phyloP scores from a whole-genome alignment of 345 rosid genomes.

The Kandelia obovata region DNA sequence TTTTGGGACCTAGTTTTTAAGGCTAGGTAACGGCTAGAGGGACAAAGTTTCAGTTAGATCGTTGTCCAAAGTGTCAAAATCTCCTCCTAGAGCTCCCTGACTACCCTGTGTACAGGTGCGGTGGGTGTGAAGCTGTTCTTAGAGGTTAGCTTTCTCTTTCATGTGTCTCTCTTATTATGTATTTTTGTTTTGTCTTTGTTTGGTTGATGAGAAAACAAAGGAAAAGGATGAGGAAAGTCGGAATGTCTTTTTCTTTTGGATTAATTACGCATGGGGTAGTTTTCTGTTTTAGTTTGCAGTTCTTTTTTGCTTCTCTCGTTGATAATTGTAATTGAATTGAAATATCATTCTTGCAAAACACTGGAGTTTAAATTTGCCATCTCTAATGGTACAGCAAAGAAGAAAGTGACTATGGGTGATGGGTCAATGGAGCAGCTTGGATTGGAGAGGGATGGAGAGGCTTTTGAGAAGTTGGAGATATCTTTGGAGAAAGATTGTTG shows the following conservation, averaged over 20 bases:
- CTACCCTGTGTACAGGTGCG: slow-evolving; percentile 19
- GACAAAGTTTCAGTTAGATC: slow-evolving; percentile 21
- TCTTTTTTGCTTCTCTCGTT: not conserved
- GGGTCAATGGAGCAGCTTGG: slow-evolving; percentile 4
- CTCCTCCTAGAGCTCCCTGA: slow-evolving; percentile 17
- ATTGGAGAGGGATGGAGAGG: slow-evolving; percentile 14
- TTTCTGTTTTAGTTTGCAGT: not conserved
- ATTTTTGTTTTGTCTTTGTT: not conserved
- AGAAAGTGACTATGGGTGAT: slow-evolving; percentile 15
- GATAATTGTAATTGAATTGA: not conserved
- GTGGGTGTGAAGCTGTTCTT: slow-evolving; percentile 22
- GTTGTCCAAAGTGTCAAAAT: slow-evolving; percentile 26
- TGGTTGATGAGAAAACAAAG: slow-evolving; percentile 15
- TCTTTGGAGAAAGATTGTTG: slow-evolving; percentile 13
- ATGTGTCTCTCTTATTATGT: not conserved
- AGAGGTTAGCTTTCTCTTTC: slow-evolving; percentile 13
- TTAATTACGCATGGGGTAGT: not conserved
- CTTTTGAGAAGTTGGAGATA: slow-evolving; percentile 16
- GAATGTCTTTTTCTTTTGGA: not conserved
- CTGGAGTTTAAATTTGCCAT: slow-evolving; percentile 11
- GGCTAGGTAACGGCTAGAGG: slow-evolving; percentile 17
- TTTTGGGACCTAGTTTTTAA: not conserved
- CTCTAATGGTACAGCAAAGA: slow-evolving; percentile 34
- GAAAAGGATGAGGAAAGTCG: not conserved
- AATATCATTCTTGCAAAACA: not conserved